These are phyloP conservation scores for Vicia sativa DNA, from an alignment of 306 rosid genomes.

Conservation along the genomic window DNA sequence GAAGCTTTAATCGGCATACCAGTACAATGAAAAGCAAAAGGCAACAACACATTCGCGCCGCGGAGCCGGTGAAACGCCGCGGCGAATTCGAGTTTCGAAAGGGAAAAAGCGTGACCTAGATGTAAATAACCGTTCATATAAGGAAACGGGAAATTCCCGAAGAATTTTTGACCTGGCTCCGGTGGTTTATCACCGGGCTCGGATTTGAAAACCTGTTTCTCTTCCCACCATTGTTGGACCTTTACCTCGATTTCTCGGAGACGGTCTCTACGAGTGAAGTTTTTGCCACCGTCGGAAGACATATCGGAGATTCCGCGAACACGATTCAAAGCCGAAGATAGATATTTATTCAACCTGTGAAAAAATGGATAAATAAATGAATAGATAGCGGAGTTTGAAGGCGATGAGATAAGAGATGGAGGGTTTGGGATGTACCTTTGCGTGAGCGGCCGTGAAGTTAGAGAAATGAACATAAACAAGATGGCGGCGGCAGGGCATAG, in stretches of 20 bases:
- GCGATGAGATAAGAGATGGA: neutral
- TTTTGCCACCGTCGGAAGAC: slow-evolving; percentile 63
- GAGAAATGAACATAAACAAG: neutral
- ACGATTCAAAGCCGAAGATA: slow-evolving; percentile 22
- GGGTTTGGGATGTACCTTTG: neutral
- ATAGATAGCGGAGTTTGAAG: neutral
- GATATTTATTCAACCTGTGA: neutral
- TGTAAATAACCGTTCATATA: slow-evolving; percentile 91
- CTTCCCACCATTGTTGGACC: slow-evolving; percentile 82
- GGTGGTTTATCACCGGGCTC: slow-evolving; percentile 74
- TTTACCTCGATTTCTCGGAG: slow-evolving; percentile 72
- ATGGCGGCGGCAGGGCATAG: neutral
- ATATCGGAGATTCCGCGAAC: slow-evolving; percentile 51
- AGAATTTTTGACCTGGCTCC: slow-evolving; percentile 71
- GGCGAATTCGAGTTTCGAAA: slow-evolving; percentile 85
- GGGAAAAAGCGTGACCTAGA: slow-evolving; percentile 80
- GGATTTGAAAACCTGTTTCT: slow-evolving; percentile 67
- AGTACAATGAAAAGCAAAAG: slow-evolving; percentile 93
- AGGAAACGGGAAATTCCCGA: slow-evolving; percentile 90
- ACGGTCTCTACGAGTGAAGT: slow-evolving; percentile 78
- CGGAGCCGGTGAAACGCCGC: slow-evolving; percentile 81
- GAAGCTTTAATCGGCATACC: slow-evolving; percentile 99
- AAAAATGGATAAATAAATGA: neutral
- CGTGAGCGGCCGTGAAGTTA: neutral
- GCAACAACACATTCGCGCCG: slow-evolving; percentile 86